Evolutionary conservation across 495 filamentous ascomycete species (phyloP).

Genomic region (Penicillium cataractarum): DNA sequence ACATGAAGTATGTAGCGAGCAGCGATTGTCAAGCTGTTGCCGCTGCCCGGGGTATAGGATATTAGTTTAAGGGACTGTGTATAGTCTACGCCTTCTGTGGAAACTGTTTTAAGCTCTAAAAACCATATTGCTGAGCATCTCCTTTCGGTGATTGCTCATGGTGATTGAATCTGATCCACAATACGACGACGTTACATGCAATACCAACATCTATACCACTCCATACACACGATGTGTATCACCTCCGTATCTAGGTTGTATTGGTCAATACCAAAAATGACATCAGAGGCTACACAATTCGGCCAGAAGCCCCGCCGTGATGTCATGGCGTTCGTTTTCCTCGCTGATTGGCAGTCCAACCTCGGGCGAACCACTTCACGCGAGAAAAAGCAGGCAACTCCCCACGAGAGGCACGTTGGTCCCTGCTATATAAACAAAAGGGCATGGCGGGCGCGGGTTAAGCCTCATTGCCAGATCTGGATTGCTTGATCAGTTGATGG

Average conservation of each 20-base stretch:
- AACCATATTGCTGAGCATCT: not conserved
- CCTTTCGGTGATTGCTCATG: not conserved
- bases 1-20: not conserved
- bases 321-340: conserved; percentile 19
- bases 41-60: not conserved
- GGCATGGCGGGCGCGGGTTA: not conserved
- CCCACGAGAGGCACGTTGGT: conserved; percentile 16
- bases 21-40: not conserved
- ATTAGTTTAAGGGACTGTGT: not conserved
- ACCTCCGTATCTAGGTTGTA: not conserved
- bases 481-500: not conserved
- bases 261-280: conserved; percentile 16
- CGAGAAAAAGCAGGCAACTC: conserved; percentile 17
- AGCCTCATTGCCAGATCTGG: not conserved
- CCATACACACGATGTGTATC: not conserved
- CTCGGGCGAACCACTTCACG: conserved; percentile 19
- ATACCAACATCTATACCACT: not conserved
- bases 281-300: conserved; percentile 31
- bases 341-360: conserved; percentile 20
- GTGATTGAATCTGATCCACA: not conserved
- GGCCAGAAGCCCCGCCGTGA: conserved; percentile 21
- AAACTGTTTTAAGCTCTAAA: not conserved
- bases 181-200: not conserved
- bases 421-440: conserved; percentile 31
- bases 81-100: not conserved